phyloP scores from a whole-genome alignment of 2,329 filamentous ascomycete species.

The Neoscytalidium dimidiatum region DNA sequence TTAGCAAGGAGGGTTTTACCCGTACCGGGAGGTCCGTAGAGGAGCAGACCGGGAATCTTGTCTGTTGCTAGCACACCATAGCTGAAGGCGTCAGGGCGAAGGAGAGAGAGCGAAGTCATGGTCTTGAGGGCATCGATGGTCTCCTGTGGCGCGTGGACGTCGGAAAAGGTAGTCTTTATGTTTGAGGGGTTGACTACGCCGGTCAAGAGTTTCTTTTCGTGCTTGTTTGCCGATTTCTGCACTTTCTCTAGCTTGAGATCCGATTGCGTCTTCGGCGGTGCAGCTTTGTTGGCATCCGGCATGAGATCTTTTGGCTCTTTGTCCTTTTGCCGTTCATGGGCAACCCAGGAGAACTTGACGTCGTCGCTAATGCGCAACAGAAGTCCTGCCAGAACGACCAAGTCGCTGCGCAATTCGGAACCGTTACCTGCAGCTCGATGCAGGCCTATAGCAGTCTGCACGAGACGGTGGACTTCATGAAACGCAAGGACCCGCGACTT shows the following conservation, averaged over 20 bases:
- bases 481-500: conserved; percentile 56
- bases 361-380: conserved; percentile 50
- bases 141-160: conserved; percentile 79
- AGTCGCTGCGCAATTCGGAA: conserved; percentile 31
- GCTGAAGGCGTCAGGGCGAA: conserved; percentile 89
- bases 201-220: conserved; percentile 80
- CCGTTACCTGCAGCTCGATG: conserved; percentile 23
- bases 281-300: conserved; percentile 10
- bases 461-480: conserved; percentile 62
- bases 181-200: conserved; percentile 81
- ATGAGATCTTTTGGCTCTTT: conserved; percentile 32
- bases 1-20: conserved; percentile 69
- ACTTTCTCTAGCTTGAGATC: conserved; percentile 29
- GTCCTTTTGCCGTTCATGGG: conserved; percentile 40
- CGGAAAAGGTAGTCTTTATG: conserved; percentile 82
- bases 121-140: conserved; percentile 87
- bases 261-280: conserved; percentile 28
- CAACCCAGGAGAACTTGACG: conserved; percentile 47
- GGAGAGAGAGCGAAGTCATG: conserved; percentile 81
- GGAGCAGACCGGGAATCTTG: conserved; percentile 82
- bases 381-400: conserved; percentile 40
- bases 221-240: conserved; percentile 54
- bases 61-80: conserved; percentile 93
- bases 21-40: conserved; percentile 79
- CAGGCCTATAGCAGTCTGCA: conserved; percentile 53